Evolutionary conservation across 129 eudicot genomes (phyloP).

Genomic region (Dittrichia graveolens): DNA sequence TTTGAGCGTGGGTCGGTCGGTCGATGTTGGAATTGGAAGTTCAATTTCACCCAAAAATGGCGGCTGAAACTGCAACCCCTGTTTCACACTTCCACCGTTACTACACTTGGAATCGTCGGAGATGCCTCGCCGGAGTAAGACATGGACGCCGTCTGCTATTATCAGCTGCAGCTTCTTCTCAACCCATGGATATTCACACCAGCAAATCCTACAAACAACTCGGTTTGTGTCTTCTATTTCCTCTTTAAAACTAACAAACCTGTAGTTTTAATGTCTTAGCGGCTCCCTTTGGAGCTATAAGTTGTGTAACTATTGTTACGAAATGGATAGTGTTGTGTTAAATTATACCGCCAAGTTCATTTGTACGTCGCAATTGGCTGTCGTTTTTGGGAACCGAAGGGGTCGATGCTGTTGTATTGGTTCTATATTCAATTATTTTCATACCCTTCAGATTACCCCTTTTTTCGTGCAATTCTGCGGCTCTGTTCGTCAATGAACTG

Average conservation of each 20-base stretch:
- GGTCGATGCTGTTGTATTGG: too few relatives aligned
- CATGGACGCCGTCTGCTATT: conserved; percentile 12
- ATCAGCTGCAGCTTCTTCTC: conserved; percentile 50
- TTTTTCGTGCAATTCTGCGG: too few relatives aligned
- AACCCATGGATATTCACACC: conserved; percentile 55
- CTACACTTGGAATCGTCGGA: conserved; percentile 18
- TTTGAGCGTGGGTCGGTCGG: not conserved
- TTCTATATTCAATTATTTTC: too few relatives aligned
- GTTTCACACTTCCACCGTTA: conserved; percentile 27
- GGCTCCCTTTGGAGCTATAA: not conserved
- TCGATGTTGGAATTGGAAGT: conserved; percentile 3
- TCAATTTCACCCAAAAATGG: conserved; percentile 41
- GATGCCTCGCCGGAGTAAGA: conserved; percentile 9
- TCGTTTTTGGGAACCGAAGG: not conserved
- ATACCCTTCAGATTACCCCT: too few relatives aligned
- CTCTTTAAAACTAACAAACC: not conserved
- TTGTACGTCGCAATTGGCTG: not conserved
- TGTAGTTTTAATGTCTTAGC: not conserved
- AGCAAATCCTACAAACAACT: conserved; percentile 74
- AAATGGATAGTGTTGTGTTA: not conserved
- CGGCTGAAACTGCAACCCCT: conserved; percentile 31
- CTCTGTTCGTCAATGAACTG: too few relatives aligned
- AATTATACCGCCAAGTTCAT: not conserved
- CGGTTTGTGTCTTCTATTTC: conserved; percentile 46
- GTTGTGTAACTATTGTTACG: not conserved